These are phyloP conservation scores for Nemania abortiva DNA, from an alignment of 2,329 filamentous ascomycete species.

Conservation along the genomic window DNA sequence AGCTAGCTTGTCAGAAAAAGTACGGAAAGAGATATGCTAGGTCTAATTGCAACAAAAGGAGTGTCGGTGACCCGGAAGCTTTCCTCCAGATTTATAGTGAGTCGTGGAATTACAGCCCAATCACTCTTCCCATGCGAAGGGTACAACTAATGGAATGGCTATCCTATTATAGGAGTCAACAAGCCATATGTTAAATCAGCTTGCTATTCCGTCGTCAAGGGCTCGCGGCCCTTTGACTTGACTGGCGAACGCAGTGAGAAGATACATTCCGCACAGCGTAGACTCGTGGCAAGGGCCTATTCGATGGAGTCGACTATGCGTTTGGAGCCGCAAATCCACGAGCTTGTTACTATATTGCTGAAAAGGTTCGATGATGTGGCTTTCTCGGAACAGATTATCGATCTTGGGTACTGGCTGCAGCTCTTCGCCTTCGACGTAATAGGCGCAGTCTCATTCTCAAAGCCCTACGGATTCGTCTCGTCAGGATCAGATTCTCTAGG, in stretches of 20 bases:
- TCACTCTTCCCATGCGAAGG: not conserved
- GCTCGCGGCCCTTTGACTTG: conserved; percentile 37
- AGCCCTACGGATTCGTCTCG: conserved; percentile 37
- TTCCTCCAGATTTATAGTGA: conserved; percentile 37
- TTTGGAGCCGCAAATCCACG: conserved; percentile 36
- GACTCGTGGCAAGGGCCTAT: conserved; percentile 38
- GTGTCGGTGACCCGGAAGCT: conserved; percentile 32
- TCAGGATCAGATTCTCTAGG: conserved; percentile 21
- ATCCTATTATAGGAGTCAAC: conserved; percentile 19
- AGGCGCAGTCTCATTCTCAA: conserved; percentile 37
- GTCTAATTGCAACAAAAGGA: conserved; percentile 25
- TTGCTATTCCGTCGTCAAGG: conserved; percentile 33
- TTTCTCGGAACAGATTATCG: conserved; percentile 12
- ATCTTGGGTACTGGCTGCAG: conserved; percentile 35
- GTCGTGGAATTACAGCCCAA: not conserved
- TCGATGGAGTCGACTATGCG: conserved; percentile 38
- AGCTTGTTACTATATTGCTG: conserved; percentile 14
- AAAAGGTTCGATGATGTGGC: conserved; percentile 25
- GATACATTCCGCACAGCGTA: conserved; percentile 36
- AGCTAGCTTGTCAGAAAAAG: not conserved
- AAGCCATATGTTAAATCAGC: conserved; percentile 25
- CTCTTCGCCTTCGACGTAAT: conserved; percentile 38
- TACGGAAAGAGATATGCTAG: not conserved
- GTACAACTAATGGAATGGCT: not conserved
- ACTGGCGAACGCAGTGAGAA: conserved; percentile 36